Base-by-base conservation (phyloP, 2,329 filamentous ascomycete genomes). In the Diaporthe longicolla region DNA sequence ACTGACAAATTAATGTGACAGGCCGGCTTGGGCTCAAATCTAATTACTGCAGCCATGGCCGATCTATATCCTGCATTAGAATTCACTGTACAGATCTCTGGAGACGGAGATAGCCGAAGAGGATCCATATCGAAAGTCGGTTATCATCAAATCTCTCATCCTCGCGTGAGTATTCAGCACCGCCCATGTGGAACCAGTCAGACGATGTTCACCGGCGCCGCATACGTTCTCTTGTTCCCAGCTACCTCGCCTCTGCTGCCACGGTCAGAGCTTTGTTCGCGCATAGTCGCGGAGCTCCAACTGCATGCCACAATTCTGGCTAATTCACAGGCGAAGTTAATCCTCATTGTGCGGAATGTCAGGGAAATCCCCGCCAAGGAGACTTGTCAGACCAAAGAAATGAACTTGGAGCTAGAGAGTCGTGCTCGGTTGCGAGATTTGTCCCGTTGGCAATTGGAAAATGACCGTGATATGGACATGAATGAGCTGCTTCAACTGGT, bases 271-370 rank as follows among this genome's bases (percentile, higher is more conserved):
- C 55, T 58, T 40, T 35, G 32, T 32, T n/a, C 55, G 0, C 32
- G 4, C 21, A 58, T 58, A 40, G 32, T 58, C 1, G 55, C 55
- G 3, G 55, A 58, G 71, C 76, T 85, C 43, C 71, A 77, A 24
- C 79, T 79, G 5, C 82, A 85, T 73, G 69, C 82, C 2, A 76
- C 76, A 15, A 78, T 82, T 13, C 78, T 85, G 13, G 55, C 32
- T 77, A 79, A 10, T 72, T 74, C 1, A 81, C 80, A 74, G 70
- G 52, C 7, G 57, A 73, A 6, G 78, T 17, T 37, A 32, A 37
- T 79, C 9, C 75, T 75, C 32, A 74, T 84, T 11, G 73, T 84
- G 21, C 70, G 84, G 15, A 77, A 79, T 1, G 66, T 78, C 24
- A 76, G 65, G 7, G 48, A 80, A 9, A 76, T 81, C 3, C 77